Percentiles rank a stretch among this genome's conserved stretches.
These are phyloP conservation scores for Ilyonectria mors-panacis DNA, from an alignment of 2,329 filamentous ascomycete species.

Conservation along the genomic window DNA sequence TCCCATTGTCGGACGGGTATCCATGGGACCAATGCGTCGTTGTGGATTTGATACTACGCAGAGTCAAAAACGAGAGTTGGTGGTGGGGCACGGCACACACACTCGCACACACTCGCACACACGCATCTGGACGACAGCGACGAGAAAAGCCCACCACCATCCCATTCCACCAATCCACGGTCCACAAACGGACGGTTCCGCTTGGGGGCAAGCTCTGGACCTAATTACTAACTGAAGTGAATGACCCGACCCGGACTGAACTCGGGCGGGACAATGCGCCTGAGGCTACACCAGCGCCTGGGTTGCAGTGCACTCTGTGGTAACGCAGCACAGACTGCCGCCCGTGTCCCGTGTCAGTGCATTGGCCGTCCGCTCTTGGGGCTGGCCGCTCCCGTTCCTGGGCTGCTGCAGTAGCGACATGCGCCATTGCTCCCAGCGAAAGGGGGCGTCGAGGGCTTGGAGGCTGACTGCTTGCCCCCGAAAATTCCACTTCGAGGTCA, in stretches of 20 bases:
- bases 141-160: constrained; percentile 30
- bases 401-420: constrained; percentile 26
- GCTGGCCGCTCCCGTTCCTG: constrained; percentile 29
- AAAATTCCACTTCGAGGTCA: constrained; percentile 13
- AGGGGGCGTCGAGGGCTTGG: constrained; percentile 1
- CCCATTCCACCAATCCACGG: constrained; percentile 12
- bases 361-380: constrained; percentile 26
- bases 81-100: constrained; percentile 21
- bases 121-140: constrained; percentile 8
- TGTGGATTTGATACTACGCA: constrained; percentile 14
- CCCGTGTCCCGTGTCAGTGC: constrained; percentile 31
- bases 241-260: constrained; percentile 4
- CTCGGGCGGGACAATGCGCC: constrained; percentile 21
- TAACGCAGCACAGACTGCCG: constrained; percentile 35
- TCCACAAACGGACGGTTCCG: constrained; percentile 29
- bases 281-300: constrained; percentile 4
- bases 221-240: constrained; percentile 11
- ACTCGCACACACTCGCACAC: constrained; percentile 10
- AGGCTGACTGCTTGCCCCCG: neutral
- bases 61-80: constrained; percentile 18
- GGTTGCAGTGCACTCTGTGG: constrained; percentile 7
- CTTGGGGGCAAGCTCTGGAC: constrained; percentile 36
- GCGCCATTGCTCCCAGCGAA: constrained; percentile 3
- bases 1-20: constrained; percentile 24
- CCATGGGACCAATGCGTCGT: constrained; percentile 33